These are phyloP conservation scores for Phragmites australis DNA, from an alignment of 176 grass and related monocot species.

Conservation along the genomic window DNA sequence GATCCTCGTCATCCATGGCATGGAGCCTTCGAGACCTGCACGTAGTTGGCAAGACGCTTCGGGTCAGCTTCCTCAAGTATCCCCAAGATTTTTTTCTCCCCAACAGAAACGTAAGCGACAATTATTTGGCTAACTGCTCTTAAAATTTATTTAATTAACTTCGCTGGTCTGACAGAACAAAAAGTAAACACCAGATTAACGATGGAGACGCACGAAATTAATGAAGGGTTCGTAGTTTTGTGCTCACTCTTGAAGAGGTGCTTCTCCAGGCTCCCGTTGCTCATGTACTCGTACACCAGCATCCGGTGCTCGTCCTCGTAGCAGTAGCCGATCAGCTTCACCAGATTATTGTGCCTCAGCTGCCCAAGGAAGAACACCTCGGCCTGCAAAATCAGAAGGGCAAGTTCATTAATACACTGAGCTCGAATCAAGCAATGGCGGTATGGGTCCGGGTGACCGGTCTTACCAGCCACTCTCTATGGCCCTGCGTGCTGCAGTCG, in stretches of 20 bases:
- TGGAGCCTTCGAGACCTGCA: constrained; percentile 44
- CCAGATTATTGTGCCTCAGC: constrained; percentile 61
- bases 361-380: constrained; percentile 92
- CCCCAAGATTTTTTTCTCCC: neutral
- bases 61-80: constrained; percentile 9
- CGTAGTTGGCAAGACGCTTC: neutral
- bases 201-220: neutral
- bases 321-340: constrained; percentile 77
- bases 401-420: too few species aligned
- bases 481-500: constrained; percentile 69
- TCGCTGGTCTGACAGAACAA: too few species aligned
- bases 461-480: constrained; percentile 68
- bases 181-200: neutral
- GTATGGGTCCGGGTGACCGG: too few species aligned
- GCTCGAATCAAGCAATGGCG: too few species aligned
- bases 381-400: constrained; percentile 22
- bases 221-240: neutral
- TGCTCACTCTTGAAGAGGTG: constrained; percentile 80
- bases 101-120: neutral
- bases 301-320: constrained; percentile 84
- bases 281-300: constrained; percentile 85
- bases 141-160: neutral
- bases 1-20: constrained; percentile 79
- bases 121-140: neutral
- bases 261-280: constrained; percentile 67